These are phyloP conservation scores for Colletotrichum somersetense DNA, from an alignment of 2,329 filamentous ascomycete species.

Conservation along the genomic window DNA sequence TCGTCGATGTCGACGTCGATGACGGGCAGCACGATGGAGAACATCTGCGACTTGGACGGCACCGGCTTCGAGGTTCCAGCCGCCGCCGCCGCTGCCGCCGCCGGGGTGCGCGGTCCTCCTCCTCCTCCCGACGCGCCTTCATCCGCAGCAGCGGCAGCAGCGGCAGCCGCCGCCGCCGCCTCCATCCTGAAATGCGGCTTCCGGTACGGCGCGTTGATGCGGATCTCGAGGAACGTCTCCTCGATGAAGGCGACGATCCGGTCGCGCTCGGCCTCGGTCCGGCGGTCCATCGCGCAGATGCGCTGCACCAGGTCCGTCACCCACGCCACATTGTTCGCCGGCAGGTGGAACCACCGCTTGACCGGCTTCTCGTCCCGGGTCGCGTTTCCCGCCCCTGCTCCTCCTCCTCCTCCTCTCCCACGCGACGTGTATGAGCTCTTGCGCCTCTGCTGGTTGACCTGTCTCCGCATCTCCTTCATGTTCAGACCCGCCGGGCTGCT, in stretches of 20 bases:
- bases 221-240: slow-evolving; percentile 43
- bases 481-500: neutral
- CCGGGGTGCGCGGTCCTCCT: neutral
- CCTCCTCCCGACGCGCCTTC: neutral
- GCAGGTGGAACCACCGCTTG: slow-evolving; percentile 42
- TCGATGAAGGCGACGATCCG: slow-evolving; percentile 41
- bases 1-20: slow-evolving; percentile 43
- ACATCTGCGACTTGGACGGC: slow-evolving; percentile 26
- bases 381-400: no score
- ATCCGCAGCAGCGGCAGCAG: neutral
- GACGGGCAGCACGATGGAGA: slow-evolving; percentile 41
- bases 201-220: slow-evolving; percentile 40
- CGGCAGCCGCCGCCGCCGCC: neutral
- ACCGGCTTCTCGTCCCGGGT: slow-evolving; percentile 21
- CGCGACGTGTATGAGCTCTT: slow-evolving; percentile 32
- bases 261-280: slow-evolving; percentile 37
- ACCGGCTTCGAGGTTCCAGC: neutral
- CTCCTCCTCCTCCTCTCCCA: no score
- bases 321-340: slow-evolving; percentile 43
- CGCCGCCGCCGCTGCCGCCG: neutral
- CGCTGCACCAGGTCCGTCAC: slow-evolving; percentile 43
- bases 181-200: slow-evolving; percentile 41
- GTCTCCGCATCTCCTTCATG: slow-evolving; percentile 29
- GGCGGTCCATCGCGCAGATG: slow-evolving; percentile 40
- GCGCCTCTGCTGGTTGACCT: slow-evolving; percentile 20